Conservation (phyloP, 805 yeast species). For the Jamesozyma jinghongensis region DNA sequence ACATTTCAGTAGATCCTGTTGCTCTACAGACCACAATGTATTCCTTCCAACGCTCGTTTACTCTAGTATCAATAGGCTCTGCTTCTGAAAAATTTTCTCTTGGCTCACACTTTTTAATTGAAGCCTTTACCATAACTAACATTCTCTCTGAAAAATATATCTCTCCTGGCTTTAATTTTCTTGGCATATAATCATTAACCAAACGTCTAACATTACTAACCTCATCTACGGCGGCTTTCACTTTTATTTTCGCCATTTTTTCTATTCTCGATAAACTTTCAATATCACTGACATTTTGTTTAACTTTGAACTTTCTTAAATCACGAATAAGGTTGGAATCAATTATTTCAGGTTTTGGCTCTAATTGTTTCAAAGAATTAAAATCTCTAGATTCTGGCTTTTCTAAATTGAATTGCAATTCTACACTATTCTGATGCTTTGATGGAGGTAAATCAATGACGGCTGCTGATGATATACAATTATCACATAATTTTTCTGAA, state of each 20-base stretch:
- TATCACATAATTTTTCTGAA: too few species aligned
- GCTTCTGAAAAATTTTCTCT: slow-evolving; percentile 37
- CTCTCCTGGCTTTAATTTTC: slow-evolving; percentile 38
- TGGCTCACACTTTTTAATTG: slow-evolving; percentile 23
- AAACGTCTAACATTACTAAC: not conserved
- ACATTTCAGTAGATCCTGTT: slow-evolving; percentile 42
- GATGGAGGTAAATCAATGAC: too few species aligned
- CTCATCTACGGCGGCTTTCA: not conserved
- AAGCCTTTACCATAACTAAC: slow-evolving; percentile 51
- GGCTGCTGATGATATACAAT: too few species aligned
- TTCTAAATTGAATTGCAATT: too few species aligned
- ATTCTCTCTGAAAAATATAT: slow-evolving; percentile 58
- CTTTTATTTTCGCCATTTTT: not conserved
- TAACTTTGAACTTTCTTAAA: slow-evolving; percentile 12
- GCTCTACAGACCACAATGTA: slow-evolving; percentile 61
- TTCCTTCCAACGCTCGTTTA: slow-evolving; percentile 72
- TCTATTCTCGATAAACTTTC: not conserved
- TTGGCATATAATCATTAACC: not conserved
- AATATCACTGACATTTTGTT: too few species aligned
- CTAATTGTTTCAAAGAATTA: not conserved
- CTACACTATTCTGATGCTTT: too few species aligned
- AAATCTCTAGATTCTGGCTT: not conserved
- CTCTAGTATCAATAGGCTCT: slow-evolving; percentile 44
- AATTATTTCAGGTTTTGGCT: slow-evolving; percentile 1
- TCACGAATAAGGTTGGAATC: slow-evolving; percentile 1